Percentiles rank a stretch among this genome's conserved stretches.
Conservation (phyloP, 768 basidiomycete species). For the Strobilomyces echinocephalus region DNA sequence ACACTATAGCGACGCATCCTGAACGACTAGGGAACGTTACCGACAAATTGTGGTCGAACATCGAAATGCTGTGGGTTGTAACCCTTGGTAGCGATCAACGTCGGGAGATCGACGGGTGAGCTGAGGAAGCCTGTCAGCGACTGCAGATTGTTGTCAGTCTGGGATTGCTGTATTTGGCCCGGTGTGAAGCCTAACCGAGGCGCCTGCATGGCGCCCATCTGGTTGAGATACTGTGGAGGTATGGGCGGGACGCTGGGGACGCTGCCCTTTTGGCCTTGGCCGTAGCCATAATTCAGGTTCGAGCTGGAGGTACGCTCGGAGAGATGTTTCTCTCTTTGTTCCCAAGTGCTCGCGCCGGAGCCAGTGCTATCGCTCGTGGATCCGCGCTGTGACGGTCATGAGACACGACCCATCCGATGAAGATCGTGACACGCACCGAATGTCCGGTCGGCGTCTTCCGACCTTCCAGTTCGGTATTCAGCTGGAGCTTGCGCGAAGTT, state of each 20-base stretch:
- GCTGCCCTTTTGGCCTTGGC: constrained; percentile 31
- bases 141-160: constrained; percentile 32
- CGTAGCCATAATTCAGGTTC: constrained; percentile 62
- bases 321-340: constrained; percentile 58
- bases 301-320: constrained; percentile 60
- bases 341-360: constrained; percentile 48
- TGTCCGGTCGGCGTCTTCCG: constrained; percentile 56
- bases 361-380: constrained; percentile 27
- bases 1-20: constrained; percentile 1
- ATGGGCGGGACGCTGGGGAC: constrained; percentile 70
- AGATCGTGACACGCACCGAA: constrained; percentile 45
- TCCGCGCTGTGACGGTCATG: constrained; percentile 35
- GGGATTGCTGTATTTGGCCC: constrained; percentile 25
- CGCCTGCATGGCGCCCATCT: constrained; percentile 35
- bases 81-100: constrained; percentile 81
- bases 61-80: constrained; percentile 90
- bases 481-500: constrained; percentile 46
- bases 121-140: constrained; percentile 44
- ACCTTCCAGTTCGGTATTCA: constrained; percentile 61
- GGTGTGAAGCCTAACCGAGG: constrained; percentile 38
- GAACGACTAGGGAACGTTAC: constrained; percentile 25
- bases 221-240: constrained; percentile 68
- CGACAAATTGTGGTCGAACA: constrained; percentile 68
- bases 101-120: constrained; percentile 79
- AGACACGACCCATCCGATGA: constrained; percentile 32